Evolutionary conservation across 139 green algal species (phyloP).

Genomic region (Chlamydomonas eustigma): DNA sequence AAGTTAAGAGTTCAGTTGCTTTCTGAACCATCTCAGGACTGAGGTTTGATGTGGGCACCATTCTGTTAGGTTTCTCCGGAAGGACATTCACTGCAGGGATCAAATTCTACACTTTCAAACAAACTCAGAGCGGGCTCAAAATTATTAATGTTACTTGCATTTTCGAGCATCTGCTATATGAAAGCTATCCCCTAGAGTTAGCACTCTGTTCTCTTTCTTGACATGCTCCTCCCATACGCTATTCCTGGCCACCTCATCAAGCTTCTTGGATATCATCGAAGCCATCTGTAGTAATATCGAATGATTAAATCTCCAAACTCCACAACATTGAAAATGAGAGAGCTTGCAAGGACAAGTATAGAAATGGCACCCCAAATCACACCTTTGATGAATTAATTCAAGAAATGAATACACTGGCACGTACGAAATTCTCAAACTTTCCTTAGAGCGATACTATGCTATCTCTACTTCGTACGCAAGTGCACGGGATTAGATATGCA

Average conservation of each 20-base stretch:
- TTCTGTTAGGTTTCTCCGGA: constrained; percentile 60
- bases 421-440: no score
- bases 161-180: constrained; percentile 40
- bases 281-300: constrained; percentile 10
- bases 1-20: constrained; percentile 16
- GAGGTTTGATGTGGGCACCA: constrained; percentile 35
- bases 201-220: constrained; percentile 44
- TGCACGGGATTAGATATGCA: no score
- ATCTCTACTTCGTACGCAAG: no score
- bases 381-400: no score
- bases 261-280: constrained; percentile 16
- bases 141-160: constrained; percentile 15
- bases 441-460: no score
- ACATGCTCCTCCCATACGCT: constrained; percentile 23
- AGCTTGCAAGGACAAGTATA: no score
- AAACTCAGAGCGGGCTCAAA: not conserved
- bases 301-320: not conserved
- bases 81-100: constrained; percentile 50
- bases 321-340: no score
- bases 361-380: no score
- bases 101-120: not conserved
- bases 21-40: constrained; percentile 19
- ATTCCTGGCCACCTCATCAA: constrained; percentile 29
- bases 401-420: no score
- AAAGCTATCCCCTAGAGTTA: constrained; percentile 42